Conservation (phyloP, 306 rosid species). For the Neltuma alba region DNA sequence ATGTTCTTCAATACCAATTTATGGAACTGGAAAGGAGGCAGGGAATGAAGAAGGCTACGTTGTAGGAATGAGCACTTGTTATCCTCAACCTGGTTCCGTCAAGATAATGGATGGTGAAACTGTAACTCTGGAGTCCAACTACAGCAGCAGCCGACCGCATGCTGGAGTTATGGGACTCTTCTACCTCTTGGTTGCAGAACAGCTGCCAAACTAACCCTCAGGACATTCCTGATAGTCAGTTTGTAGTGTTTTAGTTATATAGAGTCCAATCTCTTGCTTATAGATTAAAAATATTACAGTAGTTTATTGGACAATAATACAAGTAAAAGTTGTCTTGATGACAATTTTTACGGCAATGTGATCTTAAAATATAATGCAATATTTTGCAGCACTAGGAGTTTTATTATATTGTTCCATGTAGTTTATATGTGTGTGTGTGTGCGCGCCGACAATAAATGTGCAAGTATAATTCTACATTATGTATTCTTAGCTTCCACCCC, state of each 20-base stretch:
- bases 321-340: neutral
- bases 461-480: neutral
- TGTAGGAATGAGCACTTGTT: conserved; percentile 85
- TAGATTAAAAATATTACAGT: neutral
- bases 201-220: conserved; percentile 42
- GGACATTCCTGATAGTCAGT: neutral
- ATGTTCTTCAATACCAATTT: conserved; percentile 71
- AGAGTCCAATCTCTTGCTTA: neutral
- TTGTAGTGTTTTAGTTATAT: neutral
- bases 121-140: conserved; percentile 53
- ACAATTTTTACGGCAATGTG: neutral
- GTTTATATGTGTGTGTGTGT: neutral
- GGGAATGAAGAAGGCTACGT: conserved; percentile 72
- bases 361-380: neutral
- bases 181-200: conserved; percentile 65
- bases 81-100: conserved; percentile 64
- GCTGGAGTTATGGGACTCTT: conserved; percentile 82
- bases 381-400: neutral
- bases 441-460: neutral
- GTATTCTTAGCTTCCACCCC: neutral
- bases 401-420: neutral
- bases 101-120: conserved; percentile 63
- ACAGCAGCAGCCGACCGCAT: conserved; percentile 47
- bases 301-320: neutral
- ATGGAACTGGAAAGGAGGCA: conserved; percentile 67